Evolutionary conservation across 768 basidiomycete genomes (phyloP).

Genomic region (Agaricus sinodeliciosus): DNA sequence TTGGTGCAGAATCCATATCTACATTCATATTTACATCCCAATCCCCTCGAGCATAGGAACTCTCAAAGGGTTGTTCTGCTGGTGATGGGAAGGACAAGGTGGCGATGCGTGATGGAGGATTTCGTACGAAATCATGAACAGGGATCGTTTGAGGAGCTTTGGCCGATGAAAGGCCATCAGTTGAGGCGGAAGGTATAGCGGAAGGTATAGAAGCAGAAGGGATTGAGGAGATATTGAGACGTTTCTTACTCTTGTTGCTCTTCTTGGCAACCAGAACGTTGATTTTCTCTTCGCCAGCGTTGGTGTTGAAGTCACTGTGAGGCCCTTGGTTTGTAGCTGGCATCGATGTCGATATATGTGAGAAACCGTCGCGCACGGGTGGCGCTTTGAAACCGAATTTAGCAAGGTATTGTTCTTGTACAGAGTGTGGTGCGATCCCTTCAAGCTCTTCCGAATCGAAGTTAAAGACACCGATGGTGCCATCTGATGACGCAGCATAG

Average conservation of each 20-base stretch:
- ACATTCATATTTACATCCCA: conserved; percentile 37
- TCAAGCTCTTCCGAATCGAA: conserved; percentile 79
- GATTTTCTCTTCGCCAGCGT: conserved; percentile 48
- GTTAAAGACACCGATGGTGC: conserved; percentile 83
- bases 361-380: conserved; percentile 65
- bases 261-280: conserved; percentile 75
- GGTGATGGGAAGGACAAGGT: conserved; percentile 37
- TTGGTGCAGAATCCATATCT: conserved; percentile 48
- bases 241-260: conserved; percentile 54
- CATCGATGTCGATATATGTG: conserved; percentile 38
- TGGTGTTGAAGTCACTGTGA: conserved; percentile 14
- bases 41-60: conserved; percentile 19
- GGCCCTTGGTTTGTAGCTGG: conserved; percentile 24
- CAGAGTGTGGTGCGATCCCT: conserved; percentile 67
- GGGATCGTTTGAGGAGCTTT: conserved; percentile 21
- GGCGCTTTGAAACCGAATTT: conserved; percentile 74
- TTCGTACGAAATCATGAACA: conserved; percentile 19
- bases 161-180: conserved; percentile 23
- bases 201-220: conserved; percentile 16
- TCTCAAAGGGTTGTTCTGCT: conserved; percentile 42
- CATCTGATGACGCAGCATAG: conserved; percentile 94
- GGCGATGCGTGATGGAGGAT: conserved; percentile 15
- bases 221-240: conserved; percentile 23
- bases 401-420: conserved; percentile 73
- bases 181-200: conserved; percentile 18